Evolutionary conservation across 2,329 filamentous ascomycete genomes (phyloP).

Genomic region (Scytalidium lignicola): DNA sequence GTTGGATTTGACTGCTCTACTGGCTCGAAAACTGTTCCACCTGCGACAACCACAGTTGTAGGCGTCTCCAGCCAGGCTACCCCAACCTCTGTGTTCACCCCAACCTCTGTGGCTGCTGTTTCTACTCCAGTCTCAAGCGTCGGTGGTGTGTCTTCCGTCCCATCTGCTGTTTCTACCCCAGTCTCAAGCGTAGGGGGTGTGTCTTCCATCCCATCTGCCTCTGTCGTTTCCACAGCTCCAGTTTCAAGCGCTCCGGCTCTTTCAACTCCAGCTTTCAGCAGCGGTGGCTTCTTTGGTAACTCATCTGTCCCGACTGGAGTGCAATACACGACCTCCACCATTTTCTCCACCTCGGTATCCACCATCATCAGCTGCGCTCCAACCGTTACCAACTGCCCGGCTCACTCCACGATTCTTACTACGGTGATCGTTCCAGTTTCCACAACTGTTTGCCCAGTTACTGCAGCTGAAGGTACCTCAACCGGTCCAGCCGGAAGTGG

Average conservation of each 20-base stretch:
- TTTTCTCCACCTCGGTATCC: slow-evolving; percentile 44
- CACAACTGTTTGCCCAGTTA: slow-evolving; percentile 26
- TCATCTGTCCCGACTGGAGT: slow-evolving; percentile 3
- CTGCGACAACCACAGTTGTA: slow-evolving; percentile 10
- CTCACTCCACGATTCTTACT: slow-evolving; percentile 10
- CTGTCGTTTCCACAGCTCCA: slow-evolving; percentile 2
- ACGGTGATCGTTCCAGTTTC: slow-evolving; percentile 12
- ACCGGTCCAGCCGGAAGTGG: slow-evolving; percentile 9
- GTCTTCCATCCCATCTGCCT: slow-evolving; percentile 13
- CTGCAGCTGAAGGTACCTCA: slow-evolving; percentile 10
- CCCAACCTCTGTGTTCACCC: too few relatives aligned
- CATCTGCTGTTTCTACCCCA: slow-evolving; percentile 13
- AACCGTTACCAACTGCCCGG: slow-evolving; percentile 46
- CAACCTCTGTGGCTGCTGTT: slow-evolving; percentile 6
- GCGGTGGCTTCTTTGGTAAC: background rate
- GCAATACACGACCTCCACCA: slow-evolving; percentile 33
- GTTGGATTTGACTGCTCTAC: slow-evolving; percentile 68
- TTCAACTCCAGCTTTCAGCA: slow-evolving; percentile 1
- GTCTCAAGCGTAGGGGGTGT: background rate
- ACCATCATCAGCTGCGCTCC: slow-evolving; percentile 47
- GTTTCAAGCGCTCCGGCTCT: background rate
- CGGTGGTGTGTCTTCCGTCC: slow-evolving; percentile 1
- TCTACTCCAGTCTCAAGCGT: slow-evolving; percentile 7
- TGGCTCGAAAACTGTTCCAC: slow-evolving; percentile 16
- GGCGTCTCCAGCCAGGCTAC: too few relatives aligned